Evolutionary conservation across 2,329 filamentous ascomycete genomes (phyloP).

Genomic region (Botrytis fragariae): DNA sequence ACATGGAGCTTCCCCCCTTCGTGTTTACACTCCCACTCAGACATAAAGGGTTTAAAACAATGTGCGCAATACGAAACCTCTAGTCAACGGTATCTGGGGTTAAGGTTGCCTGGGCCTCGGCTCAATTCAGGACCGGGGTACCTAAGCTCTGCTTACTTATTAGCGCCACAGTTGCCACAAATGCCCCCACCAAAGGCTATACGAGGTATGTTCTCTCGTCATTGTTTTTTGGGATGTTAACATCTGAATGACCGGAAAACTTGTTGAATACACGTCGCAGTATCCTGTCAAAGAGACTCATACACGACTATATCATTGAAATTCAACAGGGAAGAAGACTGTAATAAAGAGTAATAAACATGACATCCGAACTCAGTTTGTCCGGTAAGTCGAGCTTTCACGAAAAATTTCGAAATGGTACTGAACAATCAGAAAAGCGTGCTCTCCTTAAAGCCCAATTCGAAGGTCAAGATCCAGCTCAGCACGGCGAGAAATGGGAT

Average conservation of each 20-base stretch:
- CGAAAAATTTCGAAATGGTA: not conserved
- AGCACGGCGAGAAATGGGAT: conserved; percentile 45
- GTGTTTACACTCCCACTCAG: no score
- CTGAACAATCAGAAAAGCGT: conserved; percentile 28
- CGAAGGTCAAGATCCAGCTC: conserved; percentile 16
- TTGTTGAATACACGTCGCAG: not conserved
- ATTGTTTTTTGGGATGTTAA: not conserved
- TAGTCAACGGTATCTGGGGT: not conserved
- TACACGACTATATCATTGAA: not conserved
- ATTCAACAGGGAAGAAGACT: no score
- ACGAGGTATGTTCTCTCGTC: not conserved
- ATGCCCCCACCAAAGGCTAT: not conserved
- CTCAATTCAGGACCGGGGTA: not conserved
- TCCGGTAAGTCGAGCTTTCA: not conserved
- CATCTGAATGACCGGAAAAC: not conserved
- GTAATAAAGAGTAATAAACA: not conserved
- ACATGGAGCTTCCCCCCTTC: no score
- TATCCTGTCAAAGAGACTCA: not conserved
- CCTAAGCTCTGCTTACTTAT: not conserved
- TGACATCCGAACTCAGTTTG: not conserved
- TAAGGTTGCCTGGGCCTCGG: conserved; percentile 1
- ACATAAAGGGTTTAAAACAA: no score
- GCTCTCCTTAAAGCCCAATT: conserved; percentile 34
- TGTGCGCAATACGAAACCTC: no score
- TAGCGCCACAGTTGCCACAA: not conserved